Percentiles rank a stretch among this genome's conserved stretches.
Evolutionary conservation across 129 eudicot species (phyloP).

Genomic region (Rutidosis leptorrhynchoides): DNA sequence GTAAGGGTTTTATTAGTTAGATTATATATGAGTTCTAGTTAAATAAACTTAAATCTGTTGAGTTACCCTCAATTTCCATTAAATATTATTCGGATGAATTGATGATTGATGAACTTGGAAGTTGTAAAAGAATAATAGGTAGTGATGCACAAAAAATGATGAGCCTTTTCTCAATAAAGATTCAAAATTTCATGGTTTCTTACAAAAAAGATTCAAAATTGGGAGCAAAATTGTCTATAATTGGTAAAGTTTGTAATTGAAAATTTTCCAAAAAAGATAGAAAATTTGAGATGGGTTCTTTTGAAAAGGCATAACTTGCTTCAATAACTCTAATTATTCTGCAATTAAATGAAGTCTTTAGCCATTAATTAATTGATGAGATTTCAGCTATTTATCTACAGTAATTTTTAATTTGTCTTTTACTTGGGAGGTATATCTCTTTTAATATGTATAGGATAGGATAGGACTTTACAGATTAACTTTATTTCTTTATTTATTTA

Average conservation of each 20-base stretch:
- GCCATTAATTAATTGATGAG: conserved; percentile 11
- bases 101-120: too few species aligned
- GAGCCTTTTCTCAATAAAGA: background rate
- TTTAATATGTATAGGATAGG: background rate
- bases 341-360: conserved; percentile 5
- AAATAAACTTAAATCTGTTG: background rate
- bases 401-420: background rate
- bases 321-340: background rate
- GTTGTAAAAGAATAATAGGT: too few species aligned
- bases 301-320: conserved; percentile 16
- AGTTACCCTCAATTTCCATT: background rate
- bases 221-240: background rate
- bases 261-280: background rate
- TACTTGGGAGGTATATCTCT: conserved; percentile 1
- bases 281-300: conserved; percentile 7
- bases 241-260: background rate
- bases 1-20: background rate
- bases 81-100: too few species aligned
- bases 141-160: too few species aligned
- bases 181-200: background rate
- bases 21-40: too few species aligned
- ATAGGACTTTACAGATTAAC: conserved; percentile 10
- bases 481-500: background rate
- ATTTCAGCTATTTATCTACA: conserved; percentile 3
- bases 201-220: background rate